A percentile compares a stretch with the other conserved stretches of the same genome.
These are phyloP conservation scores for Phtheirospermum japonicum DNA, from an alignment of 257 asterid species.

Conservation along the genomic window DNA sequence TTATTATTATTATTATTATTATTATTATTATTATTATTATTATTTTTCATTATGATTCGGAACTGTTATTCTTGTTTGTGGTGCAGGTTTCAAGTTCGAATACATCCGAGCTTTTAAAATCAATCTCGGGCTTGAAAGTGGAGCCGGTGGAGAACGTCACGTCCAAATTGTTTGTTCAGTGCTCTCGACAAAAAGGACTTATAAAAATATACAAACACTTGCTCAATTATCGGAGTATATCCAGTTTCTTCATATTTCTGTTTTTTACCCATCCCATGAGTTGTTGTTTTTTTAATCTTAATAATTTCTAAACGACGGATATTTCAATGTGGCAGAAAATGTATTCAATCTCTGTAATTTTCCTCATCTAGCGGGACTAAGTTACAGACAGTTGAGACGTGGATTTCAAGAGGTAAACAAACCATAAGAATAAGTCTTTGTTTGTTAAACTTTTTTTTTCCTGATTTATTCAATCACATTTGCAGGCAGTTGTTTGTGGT, in stretches of 20 bases:
- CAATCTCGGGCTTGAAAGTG: slow-evolving; percentile 87
- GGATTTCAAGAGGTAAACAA: slow-evolving; percentile 83
- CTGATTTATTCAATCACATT: slow-evolving; percentile 3
- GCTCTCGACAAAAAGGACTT: slow-evolving; percentile 96
- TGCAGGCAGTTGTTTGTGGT: slow-evolving; percentile 89
- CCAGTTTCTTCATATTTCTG: slow-evolving; percentile 15
- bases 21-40: too few relatives aligned
- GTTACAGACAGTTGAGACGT: slow-evolving; percentile 67
- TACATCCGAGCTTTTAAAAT: slow-evolving; percentile 78
- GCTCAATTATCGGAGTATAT: slow-evolving; percentile 88
- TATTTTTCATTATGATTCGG: slow-evolving; percentile 2
- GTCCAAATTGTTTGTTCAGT: slow-evolving; percentile 94
- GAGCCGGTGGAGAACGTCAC: slow-evolving; percentile 86
- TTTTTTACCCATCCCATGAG: neutral
- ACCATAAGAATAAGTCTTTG: slow-evolving; percentile 9
- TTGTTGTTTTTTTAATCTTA: slow-evolving; percentile 5
- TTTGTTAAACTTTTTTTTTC: slow-evolving; percentile 4
- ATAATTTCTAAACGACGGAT: slow-evolving; percentile 23
- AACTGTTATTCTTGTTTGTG: slow-evolving; percentile 27
- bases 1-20: too few relatives aligned
- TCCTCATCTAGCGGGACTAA: slow-evolving; percentile 72
- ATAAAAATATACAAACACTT: slow-evolving; percentile 92
- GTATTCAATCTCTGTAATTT: slow-evolving; percentile 91
- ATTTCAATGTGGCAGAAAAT: slow-evolving; percentile 64
- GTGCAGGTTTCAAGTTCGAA: slow-evolving; percentile 86